Base-by-base conservation (phyloP, 1,284 basidiomycete genomes). In the Takashimella tepidaria region DNA sequence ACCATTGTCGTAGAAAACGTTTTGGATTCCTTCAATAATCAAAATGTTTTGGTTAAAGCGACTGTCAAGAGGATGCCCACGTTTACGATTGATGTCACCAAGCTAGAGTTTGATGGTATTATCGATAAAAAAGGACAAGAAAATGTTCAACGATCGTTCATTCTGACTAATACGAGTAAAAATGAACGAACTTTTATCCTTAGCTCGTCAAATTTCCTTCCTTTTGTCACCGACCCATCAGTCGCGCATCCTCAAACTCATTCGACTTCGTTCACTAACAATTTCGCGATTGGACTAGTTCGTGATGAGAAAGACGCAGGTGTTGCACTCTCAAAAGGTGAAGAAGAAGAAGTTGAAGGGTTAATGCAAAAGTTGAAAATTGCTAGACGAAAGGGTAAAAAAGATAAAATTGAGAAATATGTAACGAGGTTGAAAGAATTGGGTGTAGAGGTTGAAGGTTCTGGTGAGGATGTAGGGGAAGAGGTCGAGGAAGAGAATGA, bases 291-390 rank as follows among this genome's bases (percentile, higher is more conserved):
- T 5, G 61, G 59, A 0, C 50, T 74, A 22, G 60, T 57, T 10
- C 54, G 65, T 12, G 75, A 76, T 49, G 69, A 73, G 23, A 64
- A 67, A 22, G 73, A 76, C 27, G 72, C 72, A 3, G 66, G 72
- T 3, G 51, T 59, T 11, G 68, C 66, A 2, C 63, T 79, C 51
- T 72, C 73, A n/a, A 75, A 76, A 53, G 71, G 68, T 23, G 78
- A 80, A 52, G 78, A 80, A 58, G 78, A 79, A 56, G 79, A 80
- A 63, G 70, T 79, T 3, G 79, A 80, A 66, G 74, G 68, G 41
- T 61, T 79, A 48, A 66, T 76, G 25, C 79, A 79, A 57, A 80
- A 80, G 66, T 70, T 80, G 56, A 80, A 80, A 67, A 79, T 79
- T 47, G 78, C 77, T 0, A 62, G 66, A 49, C 62, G 79, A 48